Conservation (phyloP, 2,329 filamentous ascomycete species). For the Cytospora mali region DNA sequence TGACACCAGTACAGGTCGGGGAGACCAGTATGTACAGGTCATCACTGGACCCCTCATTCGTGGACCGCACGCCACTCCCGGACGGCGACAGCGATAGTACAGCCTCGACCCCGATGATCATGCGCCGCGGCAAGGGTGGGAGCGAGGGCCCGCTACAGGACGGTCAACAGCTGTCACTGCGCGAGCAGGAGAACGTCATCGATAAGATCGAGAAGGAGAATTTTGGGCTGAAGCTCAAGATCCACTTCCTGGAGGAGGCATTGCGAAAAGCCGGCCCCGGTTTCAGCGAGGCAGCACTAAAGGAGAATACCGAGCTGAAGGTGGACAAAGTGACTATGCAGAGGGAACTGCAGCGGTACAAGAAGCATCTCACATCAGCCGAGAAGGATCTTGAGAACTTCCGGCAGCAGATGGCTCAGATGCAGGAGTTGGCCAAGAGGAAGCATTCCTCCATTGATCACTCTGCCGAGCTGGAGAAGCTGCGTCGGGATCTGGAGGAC, state of each 20-base stretch:
- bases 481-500: slow-evolving; percentile 60
- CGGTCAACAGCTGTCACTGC: slow-evolving; percentile 86
- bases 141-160: slow-evolving; percentile 64
- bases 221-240: slow-evolving; percentile 94
- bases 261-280: slow-evolving; percentile 84
- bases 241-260: slow-evolving; percentile 93
- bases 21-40: slow-evolving; percentile 72
- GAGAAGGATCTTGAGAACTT: slow-evolving; percentile 87
- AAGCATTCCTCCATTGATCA: slow-evolving; percentile 73
- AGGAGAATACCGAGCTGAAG: slow-evolving; percentile 95
- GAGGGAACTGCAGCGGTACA: slow-evolving; percentile 81
- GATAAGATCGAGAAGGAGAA: slow-evolving; percentile 98
- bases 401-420: slow-evolving; percentile 76
- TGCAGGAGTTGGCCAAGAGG: slow-evolving; percentile 79
- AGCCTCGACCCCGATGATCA: slow-evolving; percentile 78
- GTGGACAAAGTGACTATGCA: slow-evolving; percentile 90
- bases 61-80: slow-evolving; percentile 74
- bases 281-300: slow-evolving; percentile 84
- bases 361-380: slow-evolving; percentile 78
- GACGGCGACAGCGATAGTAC: slow-evolving; percentile 77
- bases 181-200: slow-evolving; percentile 94
- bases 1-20: slow-evolving; percentile 72
- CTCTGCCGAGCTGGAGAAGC: slow-evolving; percentile 59
- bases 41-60: slow-evolving; percentile 65
- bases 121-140: slow-evolving; percentile 63